Evolutionary conservation across 2,329 filamentous ascomycete species (phyloP).

Genomic region (Colletotrichum limetticola): DNA sequence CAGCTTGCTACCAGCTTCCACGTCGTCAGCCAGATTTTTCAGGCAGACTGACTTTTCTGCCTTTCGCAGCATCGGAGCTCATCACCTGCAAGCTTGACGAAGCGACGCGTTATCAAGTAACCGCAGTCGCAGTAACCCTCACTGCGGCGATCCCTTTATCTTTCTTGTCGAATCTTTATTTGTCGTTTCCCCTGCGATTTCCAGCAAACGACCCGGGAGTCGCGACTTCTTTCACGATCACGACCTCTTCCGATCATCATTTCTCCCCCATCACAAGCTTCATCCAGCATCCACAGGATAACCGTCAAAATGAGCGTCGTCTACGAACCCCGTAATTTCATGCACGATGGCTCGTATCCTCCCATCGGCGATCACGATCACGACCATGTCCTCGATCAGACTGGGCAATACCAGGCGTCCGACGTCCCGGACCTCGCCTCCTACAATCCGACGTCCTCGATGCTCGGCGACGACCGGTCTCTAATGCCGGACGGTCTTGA

Average conservation of each 20-base stretch:
- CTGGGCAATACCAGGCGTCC: constrained; percentile 46
- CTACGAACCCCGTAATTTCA: constrained; percentile 61
- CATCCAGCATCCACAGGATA: constrained; percentile 37
- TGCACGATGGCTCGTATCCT: constrained; percentile 60
- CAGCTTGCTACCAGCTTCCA: background rate
- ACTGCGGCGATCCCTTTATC: background rate
- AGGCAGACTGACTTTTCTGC: constrained; percentile 32
- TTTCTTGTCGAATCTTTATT: background rate
- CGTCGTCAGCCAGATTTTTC: constrained; percentile 29
- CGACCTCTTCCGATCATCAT: constrained; percentile 19
- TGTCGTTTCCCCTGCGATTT: constrained; percentile 2
- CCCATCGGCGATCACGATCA: constrained; percentile 57
- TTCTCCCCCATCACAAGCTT: constrained; percentile 2
- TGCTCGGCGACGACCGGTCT: constrained; percentile 50
- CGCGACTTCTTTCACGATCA: constrained; percentile 17
- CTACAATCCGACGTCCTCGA: constrained; percentile 52
- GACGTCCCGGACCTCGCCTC: constrained; percentile 55
- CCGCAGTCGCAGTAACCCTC: constrained; percentile 13
- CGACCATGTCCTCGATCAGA: constrained; percentile 45
- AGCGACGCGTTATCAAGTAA: constrained; percentile 28
- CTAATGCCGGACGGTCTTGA: constrained; percentile 49
- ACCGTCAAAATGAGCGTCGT: constrained; percentile 59
- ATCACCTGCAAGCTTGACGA: constrained; percentile 18
- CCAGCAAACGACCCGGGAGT: background rate
- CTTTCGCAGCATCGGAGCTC: constrained; percentile 24